Evolutionary conservation across 352 stramenopile genomes (phyloP).

Genomic region (Thalassiosira mediterranea): DNA sequence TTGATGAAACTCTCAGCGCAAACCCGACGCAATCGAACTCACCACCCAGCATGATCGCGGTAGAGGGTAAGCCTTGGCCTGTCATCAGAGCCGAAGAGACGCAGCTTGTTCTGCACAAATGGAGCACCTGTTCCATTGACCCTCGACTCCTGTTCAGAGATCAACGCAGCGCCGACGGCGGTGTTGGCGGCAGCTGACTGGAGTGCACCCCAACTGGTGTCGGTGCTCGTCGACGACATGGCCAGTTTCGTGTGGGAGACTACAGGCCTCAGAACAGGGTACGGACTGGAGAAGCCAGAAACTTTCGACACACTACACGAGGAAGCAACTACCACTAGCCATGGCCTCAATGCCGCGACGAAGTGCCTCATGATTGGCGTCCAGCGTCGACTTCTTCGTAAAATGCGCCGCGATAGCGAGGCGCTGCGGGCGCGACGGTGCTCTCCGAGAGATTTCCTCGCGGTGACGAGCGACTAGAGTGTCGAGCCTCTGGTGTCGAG

Average conservation of each 20-base stretch:
- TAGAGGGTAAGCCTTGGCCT: conserved; percentile 82
- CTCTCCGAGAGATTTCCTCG: too few species aligned
- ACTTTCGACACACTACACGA: background rate
- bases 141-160: conserved; percentile 60
- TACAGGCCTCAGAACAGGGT: background rate
- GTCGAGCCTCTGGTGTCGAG: too few species aligned
- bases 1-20: too few species aligned
- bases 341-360: too few species aligned
- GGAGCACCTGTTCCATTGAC: conserved; percentile 72
- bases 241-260: conserved; percentile 10
- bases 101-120: conserved; percentile 85
- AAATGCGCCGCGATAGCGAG: too few species aligned
- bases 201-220: conserved; percentile 58
- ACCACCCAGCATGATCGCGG: conserved; percentile 85
- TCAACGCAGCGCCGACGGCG: conserved; percentile 65
- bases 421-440: too few species aligned
- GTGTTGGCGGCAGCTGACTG: conserved; percentile 40
- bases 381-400: too few species aligned
- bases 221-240: conserved; percentile 26
- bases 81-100: conserved; percentile 76
- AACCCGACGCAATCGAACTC: too few species aligned
- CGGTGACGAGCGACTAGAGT: too few species aligned
- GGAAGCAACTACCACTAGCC: too few species aligned
- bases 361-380: too few species aligned
- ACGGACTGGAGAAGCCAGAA: conserved; percentile 14